Base-by-base conservation (phyloP, 257 asterid species). In the Osmanthus fragrans region DNA sequence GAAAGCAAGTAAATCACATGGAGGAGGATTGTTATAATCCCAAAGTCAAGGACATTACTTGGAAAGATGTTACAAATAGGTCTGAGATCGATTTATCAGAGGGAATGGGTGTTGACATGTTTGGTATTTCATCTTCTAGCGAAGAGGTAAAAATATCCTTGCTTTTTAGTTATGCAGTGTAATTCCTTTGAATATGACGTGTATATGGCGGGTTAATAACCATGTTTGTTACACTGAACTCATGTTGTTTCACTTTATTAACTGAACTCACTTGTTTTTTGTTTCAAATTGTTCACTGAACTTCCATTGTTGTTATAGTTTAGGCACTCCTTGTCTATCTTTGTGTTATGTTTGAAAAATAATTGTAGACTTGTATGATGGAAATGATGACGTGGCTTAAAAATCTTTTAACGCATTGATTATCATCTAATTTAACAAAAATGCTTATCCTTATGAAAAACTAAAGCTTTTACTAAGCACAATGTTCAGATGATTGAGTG, bases 41-140 rank as follows among this genome's bases (percentile, higher is more conserved):
- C 68, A 82, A 63, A 56, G 71, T 76, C 33, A 81, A 79, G 81
- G 77, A 80, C 54, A 71, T 76, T 30, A 49, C 84, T 70, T 77
- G 56, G 25, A 81, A 82, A 79, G 77, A 74, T 76, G 81, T 71
- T 69, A 72, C 77, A 33, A 65, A 72, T 79, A 92, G 49, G 33
- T 42, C 76, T 11, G 97, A 93, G 23, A 74, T 92, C 71, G 97
- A 91, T 85, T 85, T 93, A n/a, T 89, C 94, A 0, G 97, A 92
- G 70, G 98, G 92, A 82, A 74, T 93, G 84, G 94, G 93, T 54
- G 74, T 75, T 74, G 96, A 92, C 76, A 89, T 95, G 90, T 93
- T 95, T 54, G 97, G 92, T 36, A 77, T 82, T 76, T 69, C 87
- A 29, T 84, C 96, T 76, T 80, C 94, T 56, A 72, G 77, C 58